These are phyloP conservation scores for Beauveria sp. DNA, from an alignment of 2,329 filamentous ascomycete genomes.

Conservation along the genomic window DNA sequence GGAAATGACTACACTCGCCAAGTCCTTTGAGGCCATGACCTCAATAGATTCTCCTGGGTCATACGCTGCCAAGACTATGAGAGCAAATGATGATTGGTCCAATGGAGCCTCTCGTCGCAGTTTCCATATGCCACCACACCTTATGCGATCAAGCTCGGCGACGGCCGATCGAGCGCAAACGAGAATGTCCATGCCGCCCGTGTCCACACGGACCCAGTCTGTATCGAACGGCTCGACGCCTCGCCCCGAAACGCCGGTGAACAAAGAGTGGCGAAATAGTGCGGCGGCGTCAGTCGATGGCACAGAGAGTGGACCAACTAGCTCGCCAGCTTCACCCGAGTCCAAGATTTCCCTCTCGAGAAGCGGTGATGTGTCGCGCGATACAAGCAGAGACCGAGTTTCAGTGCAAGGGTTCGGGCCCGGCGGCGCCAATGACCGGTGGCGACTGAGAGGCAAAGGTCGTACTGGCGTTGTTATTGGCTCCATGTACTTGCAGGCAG, in stretches of 20 bases:
- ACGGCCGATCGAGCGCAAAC: constrained; percentile 53
- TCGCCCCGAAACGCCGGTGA: constrained; percentile 40
- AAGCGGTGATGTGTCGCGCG: constrained; percentile 36
- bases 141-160: constrained; percentile 47
- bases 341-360: constrained; percentile 29
- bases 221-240: constrained; percentile 39
- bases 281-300: constrained; percentile 43
- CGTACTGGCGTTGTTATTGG: constrained; percentile 74
- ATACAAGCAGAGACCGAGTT: constrained; percentile 47
- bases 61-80: constrained; percentile 32
- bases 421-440: constrained; percentile 65
- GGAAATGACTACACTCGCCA: constrained; percentile 68
- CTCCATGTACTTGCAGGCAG: constrained; percentile 79
- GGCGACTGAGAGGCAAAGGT: constrained; percentile 72
- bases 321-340: constrained; percentile 35
- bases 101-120: constrained; percentile 40
- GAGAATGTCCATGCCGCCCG: constrained; percentile 78
- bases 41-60: constrained; percentile 70
- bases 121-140: constrained; percentile 39
- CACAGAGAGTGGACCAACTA: constrained; percentile 27
- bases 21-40: constrained; percentile 63
- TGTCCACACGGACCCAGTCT: constrained; percentile 38
- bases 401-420: constrained; percentile 65
- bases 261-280: constrained; percentile 38
- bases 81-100: constrained; percentile 33